Conservation (phyloP, 352 stramenopile species). For the Nothophytophthora sp. region DNA sequence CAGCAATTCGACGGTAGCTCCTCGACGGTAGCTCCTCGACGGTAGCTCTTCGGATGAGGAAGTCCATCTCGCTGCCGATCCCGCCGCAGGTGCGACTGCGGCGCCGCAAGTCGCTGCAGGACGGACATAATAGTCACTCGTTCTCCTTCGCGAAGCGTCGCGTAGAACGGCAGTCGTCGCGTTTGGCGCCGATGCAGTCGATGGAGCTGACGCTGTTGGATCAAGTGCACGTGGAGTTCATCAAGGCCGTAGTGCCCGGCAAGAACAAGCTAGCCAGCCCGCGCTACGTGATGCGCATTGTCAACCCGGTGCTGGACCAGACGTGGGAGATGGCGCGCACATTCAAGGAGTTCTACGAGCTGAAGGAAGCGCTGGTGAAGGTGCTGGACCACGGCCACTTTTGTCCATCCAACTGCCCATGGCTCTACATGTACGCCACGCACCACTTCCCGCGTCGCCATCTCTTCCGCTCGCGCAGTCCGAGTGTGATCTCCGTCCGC, state of each 20-base stretch:
- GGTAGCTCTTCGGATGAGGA: slow-evolving; percentile 16
- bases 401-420: slow-evolving; percentile 80
- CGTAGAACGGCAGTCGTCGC: slow-evolving; percentile 52
- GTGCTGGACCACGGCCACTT: slow-evolving; percentile 80
- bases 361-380: slow-evolving; percentile 63
- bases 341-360: slow-evolving; percentile 79
- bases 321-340: slow-evolving; percentile 82
- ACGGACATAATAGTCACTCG: slow-evolving; percentile 28
- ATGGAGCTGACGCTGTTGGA: slow-evolving; percentile 74
- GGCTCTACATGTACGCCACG: slow-evolving; percentile 80
- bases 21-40: not conserved
- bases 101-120: slow-evolving; percentile 45
- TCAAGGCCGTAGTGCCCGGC: slow-evolving; percentile 77
- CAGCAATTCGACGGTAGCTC: no score
- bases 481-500: slow-evolving; percentile 60
- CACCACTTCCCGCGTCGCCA: slow-evolving; percentile 79
- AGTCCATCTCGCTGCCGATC: slow-evolving; percentile 44
- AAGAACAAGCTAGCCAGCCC: slow-evolving; percentile 62
- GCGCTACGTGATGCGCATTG: slow-evolving; percentile 82
- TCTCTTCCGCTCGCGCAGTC: slow-evolving; percentile 70
- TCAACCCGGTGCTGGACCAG: slow-evolving; percentile 61
- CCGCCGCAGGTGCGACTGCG: slow-evolving; percentile 27
- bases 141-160: slow-evolving; percentile 55
- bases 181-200: slow-evolving; percentile 28
- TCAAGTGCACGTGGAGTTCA: slow-evolving; percentile 76